A percentile compares a stretch with the other conserved stretches of the same genome.
These are phyloP conservation scores for Aspergillus ustus DNA, from an alignment of 2,329 filamentous ascomycete genomes.

Conservation along the genomic window DNA sequence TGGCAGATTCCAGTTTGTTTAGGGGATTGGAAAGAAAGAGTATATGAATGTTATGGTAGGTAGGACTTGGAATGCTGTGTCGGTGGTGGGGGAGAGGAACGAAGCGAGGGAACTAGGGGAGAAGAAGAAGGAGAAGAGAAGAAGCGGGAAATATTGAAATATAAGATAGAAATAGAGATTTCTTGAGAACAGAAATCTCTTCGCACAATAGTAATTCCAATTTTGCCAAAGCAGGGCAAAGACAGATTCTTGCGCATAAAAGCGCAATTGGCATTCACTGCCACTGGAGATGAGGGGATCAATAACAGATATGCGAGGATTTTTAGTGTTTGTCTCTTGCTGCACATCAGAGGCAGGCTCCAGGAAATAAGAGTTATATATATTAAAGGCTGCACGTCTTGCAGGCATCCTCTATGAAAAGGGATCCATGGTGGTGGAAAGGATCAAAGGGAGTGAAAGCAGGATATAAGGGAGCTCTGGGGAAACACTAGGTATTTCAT, in stretches of 20 bases:
- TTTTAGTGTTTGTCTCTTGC: constrained; percentile 4
- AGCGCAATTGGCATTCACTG: constrained; percentile 22
- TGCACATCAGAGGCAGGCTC: constrained; percentile 5
- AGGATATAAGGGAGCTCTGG: constrained; percentile 11
- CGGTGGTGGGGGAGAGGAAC: not conserved
- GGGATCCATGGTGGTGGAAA: constrained; percentile 8
- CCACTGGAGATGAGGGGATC: constrained; percentile 8
- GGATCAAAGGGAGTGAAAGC: constrained; percentile 6
- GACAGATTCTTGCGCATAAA: constrained; percentile 14
- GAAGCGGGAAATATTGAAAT: constrained; percentile 9
- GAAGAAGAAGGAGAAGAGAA: constrained; percentile 15
- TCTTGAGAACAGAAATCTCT: constrained; percentile 11
- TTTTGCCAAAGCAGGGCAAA: constrained; percentile 11
- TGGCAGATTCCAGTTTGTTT: not conserved
- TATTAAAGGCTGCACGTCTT: not conserved
- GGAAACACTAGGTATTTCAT: constrained; percentile 9
- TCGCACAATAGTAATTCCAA: constrained; percentile 15
- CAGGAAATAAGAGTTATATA: constrained; percentile 8
- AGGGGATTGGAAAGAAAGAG: not conserved
- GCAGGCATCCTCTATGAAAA: constrained; percentile 9
- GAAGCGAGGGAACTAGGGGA: constrained; percentile 12
- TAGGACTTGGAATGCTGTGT: not conserved
- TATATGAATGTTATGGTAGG: not conserved
- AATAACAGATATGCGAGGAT: constrained; percentile 13
- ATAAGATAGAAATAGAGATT: constrained; percentile 12